Evolutionary conservation across 2,329 filamentous ascomycete genomes (phyloP), one percentile per base, ranked within the genome.

Genomic region (Diaporthe nobilis): DNA sequence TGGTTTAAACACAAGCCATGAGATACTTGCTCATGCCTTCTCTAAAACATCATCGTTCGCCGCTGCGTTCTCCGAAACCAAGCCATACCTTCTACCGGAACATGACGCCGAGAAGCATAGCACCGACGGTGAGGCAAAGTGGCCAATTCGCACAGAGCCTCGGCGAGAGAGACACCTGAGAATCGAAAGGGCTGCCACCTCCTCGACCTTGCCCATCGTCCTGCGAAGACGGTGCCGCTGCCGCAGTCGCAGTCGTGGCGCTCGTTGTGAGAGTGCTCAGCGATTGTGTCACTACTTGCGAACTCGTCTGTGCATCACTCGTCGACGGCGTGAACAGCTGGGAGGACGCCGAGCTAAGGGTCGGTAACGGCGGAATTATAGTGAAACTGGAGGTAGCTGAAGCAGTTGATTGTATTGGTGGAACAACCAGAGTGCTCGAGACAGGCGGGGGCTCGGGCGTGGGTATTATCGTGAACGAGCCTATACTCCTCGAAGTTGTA

Each of bases 101-200:
- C 17, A 75, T 37, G 2, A 55, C 25, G 31, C 60, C 60, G 5
- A 55, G 34, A 22, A 77, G 61, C 25, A 55, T 28, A 20, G 55
- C 63, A 31, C 73, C 70, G 22, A 75, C n/a, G 15, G 61, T 39
- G 31, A 70, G 47, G 17, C 34, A 73, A n/a, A 75, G 47, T 10
- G 75, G 67, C 73, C 70, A 71, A 39, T 25, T 60, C 25, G 53
- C 28, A 5, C 47, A 58, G 2, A 61, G 2, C n/a, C 49, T 58
- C 15, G 49, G 37, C 31, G 77, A 71, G 4, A 47, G 49, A 20
- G 76, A 73, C 25, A 71, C n/a, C 44, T 75, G 39, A n/a, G 55
- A 39, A 25, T 78, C 77, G 51, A 78, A 78, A 4, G 77, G 77
- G 31, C 77, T 78, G 5, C 77, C 77, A 25, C 77, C 76, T 7